Conservation (phyloP, 2,329 filamentous ascomycete genomes). For the Stachybotrys chlorohalonatus region DNA sequence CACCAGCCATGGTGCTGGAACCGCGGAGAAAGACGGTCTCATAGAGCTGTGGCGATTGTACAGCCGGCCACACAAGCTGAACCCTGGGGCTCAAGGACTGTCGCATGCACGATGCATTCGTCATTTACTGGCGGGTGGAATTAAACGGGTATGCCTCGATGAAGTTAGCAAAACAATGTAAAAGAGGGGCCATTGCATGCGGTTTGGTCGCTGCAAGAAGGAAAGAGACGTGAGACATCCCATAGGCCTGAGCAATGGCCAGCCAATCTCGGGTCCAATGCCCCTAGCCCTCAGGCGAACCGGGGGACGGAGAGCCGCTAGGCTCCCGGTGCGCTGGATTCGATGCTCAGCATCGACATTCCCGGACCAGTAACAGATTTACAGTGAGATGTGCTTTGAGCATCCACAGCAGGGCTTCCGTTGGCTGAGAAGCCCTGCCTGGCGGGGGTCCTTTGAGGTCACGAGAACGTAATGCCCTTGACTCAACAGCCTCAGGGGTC, state of each 20-base stretch:
- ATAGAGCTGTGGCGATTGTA: too few relatives aligned
- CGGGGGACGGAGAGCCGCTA: neutral
- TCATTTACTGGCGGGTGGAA: too few relatives aligned
- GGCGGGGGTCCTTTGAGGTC: neutral
- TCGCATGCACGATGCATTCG: too few relatives aligned
- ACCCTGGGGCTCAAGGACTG: too few relatives aligned
- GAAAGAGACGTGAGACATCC: neutral
- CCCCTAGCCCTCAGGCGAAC: neutral
- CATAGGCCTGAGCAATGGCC: neutral
- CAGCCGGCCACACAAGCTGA: too few relatives aligned
- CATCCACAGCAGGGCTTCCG: too few relatives aligned
- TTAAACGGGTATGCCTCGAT: too few relatives aligned
- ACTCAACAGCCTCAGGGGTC: neutral
- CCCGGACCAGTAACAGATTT: neutral
- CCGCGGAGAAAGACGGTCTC: neutral
- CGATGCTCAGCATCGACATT: neutral
- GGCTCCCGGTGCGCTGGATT: neutral
- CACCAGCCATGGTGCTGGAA: neutral
- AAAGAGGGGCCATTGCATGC: too few relatives aligned
- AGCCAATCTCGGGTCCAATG: neutral
- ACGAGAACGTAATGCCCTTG: neutral
- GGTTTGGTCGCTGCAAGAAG: neutral
- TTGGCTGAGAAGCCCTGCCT: neutral
- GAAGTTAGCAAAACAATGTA: too few relatives aligned
- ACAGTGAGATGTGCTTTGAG: neutral